Evolutionary conservation across 2,329 filamentous ascomycete genomes (phyloP).

Genomic region (Cladophialophora chaetospira): DNA sequence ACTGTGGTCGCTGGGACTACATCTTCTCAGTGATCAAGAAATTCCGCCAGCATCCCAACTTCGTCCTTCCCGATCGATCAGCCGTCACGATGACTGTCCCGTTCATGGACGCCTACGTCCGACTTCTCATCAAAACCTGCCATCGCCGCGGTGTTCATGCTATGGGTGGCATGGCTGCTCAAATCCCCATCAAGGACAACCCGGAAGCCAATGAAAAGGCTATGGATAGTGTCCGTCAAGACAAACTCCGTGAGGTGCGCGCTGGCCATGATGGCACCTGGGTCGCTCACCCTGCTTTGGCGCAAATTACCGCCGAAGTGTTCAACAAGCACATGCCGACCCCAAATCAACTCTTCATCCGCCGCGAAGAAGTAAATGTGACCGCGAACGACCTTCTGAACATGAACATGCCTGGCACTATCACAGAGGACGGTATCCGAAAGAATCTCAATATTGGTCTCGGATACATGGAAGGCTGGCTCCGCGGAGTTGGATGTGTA

Average conservation of each 20-base stretch:
- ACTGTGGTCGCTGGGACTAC: conserved; percentile 99
- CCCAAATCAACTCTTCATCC: conserved; percentile 90
- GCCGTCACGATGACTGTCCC: conserved; percentile 96
- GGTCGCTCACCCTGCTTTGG: conserved; percentile 95
- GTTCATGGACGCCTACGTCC: conserved; percentile 98
- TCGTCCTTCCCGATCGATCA: conserved; percentile 88
- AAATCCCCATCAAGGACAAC: conserved; percentile 98
- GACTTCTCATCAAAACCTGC: conserved; percentile 96
- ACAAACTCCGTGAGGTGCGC: conserved; percentile 93
- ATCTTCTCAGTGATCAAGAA: conserved; percentile 99
- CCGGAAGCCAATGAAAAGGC: conserved; percentile 86
- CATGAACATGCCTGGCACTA: conserved; percentile 91
- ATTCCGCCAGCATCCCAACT: conserved; percentile 91
- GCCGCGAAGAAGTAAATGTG: conserved; percentile 85
- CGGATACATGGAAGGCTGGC: conserved; percentile 98
- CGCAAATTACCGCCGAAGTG: conserved; percentile 81
- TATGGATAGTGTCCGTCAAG: conserved; percentile 88
- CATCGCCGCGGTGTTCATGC: conserved; percentile 96
- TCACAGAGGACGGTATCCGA: conserved; percentile 92
- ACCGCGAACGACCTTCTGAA: conserved; percentile 89
- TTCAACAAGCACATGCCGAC: conserved; percentile 99
- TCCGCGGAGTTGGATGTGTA: conserved; percentile 90
- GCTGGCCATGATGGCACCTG: conserved; percentile 96
- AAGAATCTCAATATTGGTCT: conserved; percentile 98
- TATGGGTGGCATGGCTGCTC: conserved; percentile 98